These are phyloP conservation scores for Yamadazyma pseudoaaseri DNA, from an alignment of 1,139 yeast genomes.

Conservation along the genomic window DNA sequence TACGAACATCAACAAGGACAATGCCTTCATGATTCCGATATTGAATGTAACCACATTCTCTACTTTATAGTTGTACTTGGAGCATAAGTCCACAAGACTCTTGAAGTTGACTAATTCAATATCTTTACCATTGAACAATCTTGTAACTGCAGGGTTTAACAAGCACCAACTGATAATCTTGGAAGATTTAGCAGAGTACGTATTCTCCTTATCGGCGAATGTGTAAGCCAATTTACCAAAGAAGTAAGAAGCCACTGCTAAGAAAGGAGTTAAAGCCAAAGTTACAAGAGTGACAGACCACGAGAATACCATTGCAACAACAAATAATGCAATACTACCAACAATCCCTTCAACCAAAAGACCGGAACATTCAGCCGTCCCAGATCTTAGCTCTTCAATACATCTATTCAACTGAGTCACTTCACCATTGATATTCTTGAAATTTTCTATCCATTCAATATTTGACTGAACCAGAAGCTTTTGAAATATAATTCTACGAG, in stretches of 20 bases:
- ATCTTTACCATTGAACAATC: slow-evolving; percentile 57
- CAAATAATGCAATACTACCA: slow-evolving; percentile 54
- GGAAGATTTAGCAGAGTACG: slow-evolving; percentile 53
- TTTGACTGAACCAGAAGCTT: slow-evolving; percentile 13
- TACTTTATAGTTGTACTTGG: slow-evolving; percentile 44
- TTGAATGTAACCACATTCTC: slow-evolving; percentile 56
- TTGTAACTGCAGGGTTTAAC: slow-evolving; percentile 56
- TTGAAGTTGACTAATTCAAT: slow-evolving; percentile 50
- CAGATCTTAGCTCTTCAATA: slow-evolving; percentile 72
- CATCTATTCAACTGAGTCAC: slow-evolving; percentile 69
- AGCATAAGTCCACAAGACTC: slow-evolving; percentile 40
- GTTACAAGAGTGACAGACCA: slow-evolving; percentile 84
- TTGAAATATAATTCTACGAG: slow-evolving; percentile 35
- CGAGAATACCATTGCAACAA: slow-evolving; percentile 70
- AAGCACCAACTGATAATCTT: slow-evolving; percentile 71
- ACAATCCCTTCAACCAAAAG: slow-evolving; percentile 51
- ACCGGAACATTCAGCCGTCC: slow-evolving; percentile 68
- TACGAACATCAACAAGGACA: slow-evolving; percentile 73
- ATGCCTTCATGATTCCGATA: slow-evolving; percentile 52
- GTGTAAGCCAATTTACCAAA: slow-evolving; percentile 53
- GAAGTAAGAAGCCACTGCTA: slow-evolving; percentile 47
- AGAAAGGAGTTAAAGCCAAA: slow-evolving; percentile 68
- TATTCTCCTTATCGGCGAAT: slow-evolving; percentile 59
- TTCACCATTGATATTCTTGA: slow-evolving; percentile 56
- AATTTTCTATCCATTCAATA: slow-evolving; percentile 60